Conservation (phyloP, 768 basidiomycete species). For the Candolleomyces aberdarensis region DNA sequence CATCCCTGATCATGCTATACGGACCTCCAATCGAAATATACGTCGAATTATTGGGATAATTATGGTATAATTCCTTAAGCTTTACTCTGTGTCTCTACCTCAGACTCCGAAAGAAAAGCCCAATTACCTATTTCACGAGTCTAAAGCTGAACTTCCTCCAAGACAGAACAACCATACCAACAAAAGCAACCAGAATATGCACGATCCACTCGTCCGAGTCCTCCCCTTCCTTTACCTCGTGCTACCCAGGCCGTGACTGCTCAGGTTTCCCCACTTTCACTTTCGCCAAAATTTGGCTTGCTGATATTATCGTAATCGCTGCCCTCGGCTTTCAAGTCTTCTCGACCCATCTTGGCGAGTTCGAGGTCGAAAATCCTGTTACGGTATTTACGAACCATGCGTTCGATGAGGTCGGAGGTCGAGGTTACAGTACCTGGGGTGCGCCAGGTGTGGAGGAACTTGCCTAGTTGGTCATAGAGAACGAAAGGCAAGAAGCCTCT, state of each 20-base stretch:
- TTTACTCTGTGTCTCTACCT: too few species aligned
- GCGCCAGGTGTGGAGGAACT: conserved; percentile 92
- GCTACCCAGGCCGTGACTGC: background rate
- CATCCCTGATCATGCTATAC: too few species aligned
- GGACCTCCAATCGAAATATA: too few species aligned
- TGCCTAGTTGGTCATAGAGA: conserved; percentile 48
- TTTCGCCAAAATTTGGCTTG: conserved; percentile 7
- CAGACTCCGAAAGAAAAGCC: too few species aligned
- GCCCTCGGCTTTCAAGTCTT: conserved; percentile 66
- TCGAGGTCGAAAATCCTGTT: conserved; percentile 86
- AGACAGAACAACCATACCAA: too few species aligned
- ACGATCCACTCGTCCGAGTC: too few species aligned
- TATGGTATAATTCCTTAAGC: too few species aligned
- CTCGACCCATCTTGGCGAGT: conserved; percentile 81
- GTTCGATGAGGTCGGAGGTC: conserved; percentile 88
- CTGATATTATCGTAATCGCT: conserved; percentile 47
- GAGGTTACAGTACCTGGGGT: conserved; percentile 95
- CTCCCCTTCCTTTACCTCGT: too few species aligned
- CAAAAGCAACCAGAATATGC: too few species aligned
- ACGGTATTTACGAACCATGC: conserved; percentile 87
- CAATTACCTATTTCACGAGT: too few species aligned
- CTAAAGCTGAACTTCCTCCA: too few species aligned
- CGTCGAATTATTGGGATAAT: too few species aligned
- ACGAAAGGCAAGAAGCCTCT: background rate
- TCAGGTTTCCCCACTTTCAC: background rate